Evolutionary conservation across 768 basidiomycete genomes (phyloP).

Genomic region (Imleria badia): DNA sequence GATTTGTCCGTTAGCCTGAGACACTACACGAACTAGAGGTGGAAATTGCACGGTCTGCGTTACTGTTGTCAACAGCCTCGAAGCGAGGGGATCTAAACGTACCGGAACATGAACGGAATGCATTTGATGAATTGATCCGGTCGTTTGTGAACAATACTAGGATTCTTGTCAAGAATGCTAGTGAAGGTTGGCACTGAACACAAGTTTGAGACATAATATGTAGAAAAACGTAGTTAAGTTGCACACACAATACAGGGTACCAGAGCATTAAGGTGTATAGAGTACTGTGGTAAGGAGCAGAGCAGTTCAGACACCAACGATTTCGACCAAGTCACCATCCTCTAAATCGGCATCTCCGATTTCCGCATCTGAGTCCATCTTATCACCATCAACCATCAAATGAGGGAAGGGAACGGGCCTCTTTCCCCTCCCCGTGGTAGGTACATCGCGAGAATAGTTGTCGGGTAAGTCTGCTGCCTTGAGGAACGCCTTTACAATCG

Average conservation of each 20-base stretch:
- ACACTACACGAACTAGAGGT: conserved; percentile 86
- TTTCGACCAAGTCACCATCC: conserved; percentile 78
- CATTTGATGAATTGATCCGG: conserved; percentile 89
- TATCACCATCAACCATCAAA: conserved; percentile 71
- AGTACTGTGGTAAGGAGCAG: conserved; percentile 2
- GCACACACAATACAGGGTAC: conserved; percentile 4
- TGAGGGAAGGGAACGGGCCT: conserved; percentile 25
- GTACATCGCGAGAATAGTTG: conserved; percentile 42
- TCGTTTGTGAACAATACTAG: conserved; percentile 93
- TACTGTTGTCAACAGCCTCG: conserved; percentile 68
- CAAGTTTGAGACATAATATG: not conserved
- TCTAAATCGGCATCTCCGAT: conserved; percentile 73
- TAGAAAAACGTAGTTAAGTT: conserved; percentile 1
- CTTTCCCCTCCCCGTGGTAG: conserved; percentile 37
- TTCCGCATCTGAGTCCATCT: conserved; percentile 53
- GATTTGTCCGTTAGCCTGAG: conserved; percentile 44
- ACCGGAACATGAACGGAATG: conserved; percentile 62
- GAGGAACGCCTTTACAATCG: conserved; percentile 74
- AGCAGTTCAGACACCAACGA: conserved; percentile 51
- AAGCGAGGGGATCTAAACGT: conserved; percentile 62
- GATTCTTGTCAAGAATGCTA: conserved; percentile 80
- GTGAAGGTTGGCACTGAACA: conserved; percentile 43
- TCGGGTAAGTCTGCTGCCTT: conserved; percentile 62
- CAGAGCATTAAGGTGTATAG: conserved; percentile 13
- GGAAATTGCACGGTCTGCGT: conserved; percentile 72